Evolutionary conservation across 2,329 filamentous ascomycete genomes (phyloP).

Genomic region (Camillea tinctor): DNA sequence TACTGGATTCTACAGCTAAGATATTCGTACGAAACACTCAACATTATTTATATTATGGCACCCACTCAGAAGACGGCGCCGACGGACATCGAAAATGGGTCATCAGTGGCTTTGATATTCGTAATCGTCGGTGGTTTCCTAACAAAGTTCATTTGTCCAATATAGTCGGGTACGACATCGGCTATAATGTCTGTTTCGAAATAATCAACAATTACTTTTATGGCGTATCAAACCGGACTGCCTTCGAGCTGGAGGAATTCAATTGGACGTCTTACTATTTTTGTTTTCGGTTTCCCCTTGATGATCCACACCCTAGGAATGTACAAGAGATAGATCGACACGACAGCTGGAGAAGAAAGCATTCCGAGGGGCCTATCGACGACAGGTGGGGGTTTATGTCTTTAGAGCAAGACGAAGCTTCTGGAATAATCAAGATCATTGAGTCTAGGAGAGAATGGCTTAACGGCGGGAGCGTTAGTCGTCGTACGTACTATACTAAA

Average conservation of each 20-base stretch:
- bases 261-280: slow-evolving; percentile 70
- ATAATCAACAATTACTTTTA: slow-evolving; percentile 67
- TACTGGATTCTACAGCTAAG: slow-evolving; percentile 47
- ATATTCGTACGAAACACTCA: slow-evolving; percentile 67
- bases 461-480: slow-evolving; percentile 50
- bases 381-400: slow-evolving; percentile 70
- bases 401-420: slow-evolving; percentile 59
- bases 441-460: slow-evolving; percentile 71
- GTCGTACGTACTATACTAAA: slow-evolving; percentile 65
- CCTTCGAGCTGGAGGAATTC: slow-evolving; percentile 60
- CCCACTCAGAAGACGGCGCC: slow-evolving; percentile 52
- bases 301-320: slow-evolving; percentile 38
- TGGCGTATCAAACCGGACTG: slow-evolving; percentile 64
- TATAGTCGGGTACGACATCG: slow-evolving; percentile 63
- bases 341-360: slow-evolving; percentile 63
- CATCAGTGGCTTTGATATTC: slow-evolving; percentile 53
- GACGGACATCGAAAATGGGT: slow-evolving; percentile 63
- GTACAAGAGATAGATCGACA: slow-evolving; percentile 44
- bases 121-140: slow-evolving; percentile 38
- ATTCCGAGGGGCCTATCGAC: slow-evolving; percentile 69
- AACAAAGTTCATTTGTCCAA: slow-evolving; percentile 52
- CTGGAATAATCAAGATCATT: slow-evolving; percentile 58
- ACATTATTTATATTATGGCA: slow-evolving; percentile 64
- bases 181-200: slow-evolving; percentile 69
- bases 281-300: slow-evolving; percentile 61